Evolutionary conservation across 164 flowering plant species (phyloP).

Genomic region (grape (Vitis vinifera)): DNA sequence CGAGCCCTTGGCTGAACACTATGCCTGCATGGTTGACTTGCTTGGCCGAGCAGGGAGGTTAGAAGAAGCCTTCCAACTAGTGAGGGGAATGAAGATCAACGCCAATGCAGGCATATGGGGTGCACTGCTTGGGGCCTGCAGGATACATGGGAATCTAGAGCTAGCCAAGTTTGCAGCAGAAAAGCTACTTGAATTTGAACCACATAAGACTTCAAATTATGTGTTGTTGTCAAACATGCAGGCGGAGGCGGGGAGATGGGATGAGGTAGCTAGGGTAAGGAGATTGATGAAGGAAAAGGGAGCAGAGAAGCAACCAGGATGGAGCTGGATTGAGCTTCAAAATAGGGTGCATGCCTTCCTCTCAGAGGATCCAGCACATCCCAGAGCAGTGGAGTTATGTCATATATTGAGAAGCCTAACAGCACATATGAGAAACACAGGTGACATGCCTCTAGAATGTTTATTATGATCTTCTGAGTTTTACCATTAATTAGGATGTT

Average conservation of each 20-base stretch:
- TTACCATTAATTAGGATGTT: too few relatives aligned
- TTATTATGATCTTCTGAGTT: too few relatives aligned
- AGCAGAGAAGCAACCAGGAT: constrained; percentile 24
- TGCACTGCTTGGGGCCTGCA: constrained; percentile 28
- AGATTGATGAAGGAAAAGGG: constrained; percentile 11
- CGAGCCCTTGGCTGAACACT: constrained; percentile 32
- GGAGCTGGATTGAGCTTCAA: constrained; percentile 25
- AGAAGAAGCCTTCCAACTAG: constrained; percentile 28
- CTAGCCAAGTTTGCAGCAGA: constrained; percentile 26
- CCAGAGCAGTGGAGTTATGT: constrained; percentile 4
- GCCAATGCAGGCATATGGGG: constrained; percentile 34
- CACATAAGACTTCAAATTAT: constrained; percentile 21
- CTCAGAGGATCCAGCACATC: constrained; percentile 12
- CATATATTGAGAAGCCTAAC: constrained; percentile 12
- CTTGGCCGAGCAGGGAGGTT: constrained; percentile 31
- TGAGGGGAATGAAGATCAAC: constrained; percentile 15
- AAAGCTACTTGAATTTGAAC: constrained; percentile 29
- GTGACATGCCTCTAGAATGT: neutral
- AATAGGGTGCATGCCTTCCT: constrained; percentile 16
- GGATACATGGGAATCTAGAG: constrained; percentile 22
- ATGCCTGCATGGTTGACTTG: constrained; percentile 30
- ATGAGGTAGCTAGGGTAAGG: constrained; percentile 23
- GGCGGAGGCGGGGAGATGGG: constrained; percentile 31
- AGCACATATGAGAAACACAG: constrained; percentile 8
- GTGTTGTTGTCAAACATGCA: constrained; percentile 25